A percentile compares a stretch with the other conserved stretches of the same genome.
Evolutionary conservation across 192 early-diverging fungal species (phyloP).

Genomic region (Geranomyces michiganensis): DNA sequence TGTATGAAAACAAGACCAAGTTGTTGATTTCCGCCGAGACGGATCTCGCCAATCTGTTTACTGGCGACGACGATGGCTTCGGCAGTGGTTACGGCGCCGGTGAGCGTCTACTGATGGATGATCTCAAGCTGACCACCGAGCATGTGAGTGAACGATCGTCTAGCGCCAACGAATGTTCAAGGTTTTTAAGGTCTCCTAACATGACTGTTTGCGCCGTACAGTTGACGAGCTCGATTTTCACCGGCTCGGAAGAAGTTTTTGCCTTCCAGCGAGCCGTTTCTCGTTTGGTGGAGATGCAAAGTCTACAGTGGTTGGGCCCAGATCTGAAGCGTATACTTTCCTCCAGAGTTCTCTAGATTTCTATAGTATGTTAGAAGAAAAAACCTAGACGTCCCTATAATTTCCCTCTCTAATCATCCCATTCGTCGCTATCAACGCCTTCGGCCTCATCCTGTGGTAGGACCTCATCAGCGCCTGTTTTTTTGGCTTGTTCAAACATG

Average conservation of each 20-base stretch:
- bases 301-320: constrained; percentile 16
- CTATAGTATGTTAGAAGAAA: too few species aligned
- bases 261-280: constrained; percentile 93
- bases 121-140: constrained; percentile 48
- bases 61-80: constrained; percentile 56
- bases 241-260: constrained; percentile 93
- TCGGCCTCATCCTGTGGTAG: constrained; percentile 49
- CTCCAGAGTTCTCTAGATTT: constrained; percentile 3
- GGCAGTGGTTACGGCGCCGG: constrained; percentile 34
- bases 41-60: constrained; percentile 71
- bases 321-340: constrained; percentile 1
- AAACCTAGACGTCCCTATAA: too few species aligned
- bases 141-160: constrained; percentile 33
- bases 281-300: constrained; percentile 89
- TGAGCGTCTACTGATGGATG: constrained; percentile 67
- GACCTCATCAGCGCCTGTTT: constrained; percentile 30
- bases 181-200: not conserved
- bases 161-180: not conserved
- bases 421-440: constrained; percentile 55
- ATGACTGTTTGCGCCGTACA: constrained; percentile 15
- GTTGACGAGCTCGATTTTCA: constrained; percentile 66
- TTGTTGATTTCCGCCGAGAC: constrained; percentile 70
- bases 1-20: constrained; percentile 82
- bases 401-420: constrained; percentile 24
- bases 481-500: constrained; percentile 44